Conservation (phyloP, 345 rosid species). For the Eucalyptus tenuipes region DNA sequence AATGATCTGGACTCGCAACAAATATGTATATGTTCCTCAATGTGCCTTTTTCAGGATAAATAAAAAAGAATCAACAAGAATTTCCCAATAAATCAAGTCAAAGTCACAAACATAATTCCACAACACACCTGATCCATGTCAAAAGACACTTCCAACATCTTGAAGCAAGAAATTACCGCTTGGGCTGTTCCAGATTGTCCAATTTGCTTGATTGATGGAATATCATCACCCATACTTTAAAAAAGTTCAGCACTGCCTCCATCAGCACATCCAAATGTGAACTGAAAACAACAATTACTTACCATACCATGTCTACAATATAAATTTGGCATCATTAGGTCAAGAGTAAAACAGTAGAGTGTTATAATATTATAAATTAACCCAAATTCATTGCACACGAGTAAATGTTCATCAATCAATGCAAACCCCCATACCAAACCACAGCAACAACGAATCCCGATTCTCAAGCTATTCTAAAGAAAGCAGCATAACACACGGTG, state of each 20-base stretch:
- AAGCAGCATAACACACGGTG: too few relatives aligned
- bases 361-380: not conserved
- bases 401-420: not conserved
- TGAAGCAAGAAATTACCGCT: conserved; percentile 86
- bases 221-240: conserved; percentile 59
- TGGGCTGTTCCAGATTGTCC: conserved; percentile 91
- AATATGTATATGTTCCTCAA: not conserved
- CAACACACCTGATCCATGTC: conserved; percentile 61
- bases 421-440: not conserved
- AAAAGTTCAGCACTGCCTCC: not conserved
- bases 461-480: too few relatives aligned
- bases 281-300: not conserved
- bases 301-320: not conserved
- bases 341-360: not conserved
- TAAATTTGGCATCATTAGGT: not conserved
- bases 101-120: not conserved
- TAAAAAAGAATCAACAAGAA: not conserved
- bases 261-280: not conserved
- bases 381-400: not conserved
- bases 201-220: conserved; percentile 83
- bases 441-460: not conserved
- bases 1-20: not conserved
- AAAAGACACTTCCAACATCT: conserved; percentile 70
- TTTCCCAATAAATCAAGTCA: not conserved
- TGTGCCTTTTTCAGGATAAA: not conserved